phyloP scores from a whole-genome alignment of 2,329 filamentous ascomycete species.

The Pseudogymnoascus sp. region DNA sequence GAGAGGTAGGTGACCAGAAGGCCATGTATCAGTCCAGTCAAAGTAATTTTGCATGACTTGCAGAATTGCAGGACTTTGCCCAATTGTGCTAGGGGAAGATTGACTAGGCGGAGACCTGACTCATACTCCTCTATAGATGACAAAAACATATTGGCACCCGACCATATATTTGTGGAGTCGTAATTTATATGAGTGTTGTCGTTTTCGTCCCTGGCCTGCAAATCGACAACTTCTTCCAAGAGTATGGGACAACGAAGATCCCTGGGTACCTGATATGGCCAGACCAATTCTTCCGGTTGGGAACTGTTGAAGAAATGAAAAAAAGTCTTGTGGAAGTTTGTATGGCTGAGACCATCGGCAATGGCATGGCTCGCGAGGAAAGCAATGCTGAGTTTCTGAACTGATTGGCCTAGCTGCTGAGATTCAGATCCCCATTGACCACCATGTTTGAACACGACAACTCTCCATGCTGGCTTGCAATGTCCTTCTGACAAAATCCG shows the following conservation, averaged over 20 bases:
- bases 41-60: conserved; percentile 14
- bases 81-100: background rate
- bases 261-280: background rate
- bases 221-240: background rate
- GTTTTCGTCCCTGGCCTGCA: background rate
- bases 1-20: conserved; percentile 18
- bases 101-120: background rate
- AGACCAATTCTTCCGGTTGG: background rate
- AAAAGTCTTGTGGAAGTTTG: conserved; percentile 19
- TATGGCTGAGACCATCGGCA: conserved; percentile 18
- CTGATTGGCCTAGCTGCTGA: background rate
- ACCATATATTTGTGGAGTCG: background rate
- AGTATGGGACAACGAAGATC: background rate
- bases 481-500: conserved; percentile 10
- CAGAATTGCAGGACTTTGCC: conserved; percentile 6
- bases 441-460: conserved; percentile 17
- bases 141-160: background rate
- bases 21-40: conserved; percentile 21
- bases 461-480: conserved; percentile 19
- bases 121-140: background rate
- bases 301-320: conserved; percentile 11
- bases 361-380: conserved; percentile 11
- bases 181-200: background rate
- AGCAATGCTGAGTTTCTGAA: conserved; percentile 15
- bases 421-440: background rate